Evolutionary conservation across 2,329 filamentous ascomycete species (phyloP), one percentile per base, ranked within the genome.

Genomic region (Peltaster fructicola): DNA sequence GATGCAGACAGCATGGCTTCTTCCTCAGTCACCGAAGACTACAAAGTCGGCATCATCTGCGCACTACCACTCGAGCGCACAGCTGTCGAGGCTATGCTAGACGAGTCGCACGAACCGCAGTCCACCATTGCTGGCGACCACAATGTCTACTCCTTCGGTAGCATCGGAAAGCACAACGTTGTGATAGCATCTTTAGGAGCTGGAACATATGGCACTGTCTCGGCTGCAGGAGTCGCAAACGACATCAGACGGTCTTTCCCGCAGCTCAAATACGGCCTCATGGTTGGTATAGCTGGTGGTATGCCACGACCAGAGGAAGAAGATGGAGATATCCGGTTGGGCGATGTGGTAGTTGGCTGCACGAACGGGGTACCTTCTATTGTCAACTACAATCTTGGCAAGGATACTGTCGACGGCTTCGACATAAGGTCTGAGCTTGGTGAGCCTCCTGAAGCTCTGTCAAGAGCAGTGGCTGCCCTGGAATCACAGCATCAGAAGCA

Each of bases 291-390:
- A 13, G 30, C 27, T 7, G 37, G 39, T 9, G 41, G 41, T 4
- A 39, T 41, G 8, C 37, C 36, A 8, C 33, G n/a, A n/a, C n/a
- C 36, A 34, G n/a, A n/a, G n/a, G n/a, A n/a, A n/a, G n/a, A n/a
- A n/a, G n/a, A 33, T n/a, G 14, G 8, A 2, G 42, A 45, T 23
- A 33, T 46, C 11, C 36, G 42, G 3, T 38, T 45, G 6, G 43
- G 43, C 2, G 41, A 45, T 22, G 28, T 45, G 8, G 38, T 41
- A 1, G 29, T 45, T 13, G 40, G 40, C 20, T 25, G 30, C n/a
- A 40, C 43, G 1, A 9, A 17, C 11, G 39, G 23, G 2, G 41
- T 39, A 3, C n/a, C n/a, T n/a, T n/a, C n/a, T n/a, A 37, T 46
- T 0, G 26, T 43, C 5, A 35, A 46, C 15, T 40, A 41, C 18